Conservation (phyloP, 148 eudicot genomes). For the Silene uniflora region DNA sequence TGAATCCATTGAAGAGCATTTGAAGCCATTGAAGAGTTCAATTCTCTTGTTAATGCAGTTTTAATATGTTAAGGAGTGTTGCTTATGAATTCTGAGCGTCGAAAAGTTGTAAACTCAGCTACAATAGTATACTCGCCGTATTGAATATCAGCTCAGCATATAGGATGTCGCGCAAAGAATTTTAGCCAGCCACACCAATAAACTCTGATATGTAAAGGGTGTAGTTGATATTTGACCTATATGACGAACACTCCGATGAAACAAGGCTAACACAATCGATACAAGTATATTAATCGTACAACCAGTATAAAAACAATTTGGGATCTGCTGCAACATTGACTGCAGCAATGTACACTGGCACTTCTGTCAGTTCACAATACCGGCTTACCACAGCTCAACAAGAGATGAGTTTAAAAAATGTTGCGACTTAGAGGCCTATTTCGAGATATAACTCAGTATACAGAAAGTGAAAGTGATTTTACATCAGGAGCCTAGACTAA, state of each 20-base stretch:
- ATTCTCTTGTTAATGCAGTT: background rate
- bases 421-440: background rate
- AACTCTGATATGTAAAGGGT: background rate
- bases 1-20: background rate
- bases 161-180: background rate
- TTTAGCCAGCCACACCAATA: background rate
- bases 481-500: conserved; percentile 11
- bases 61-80: background rate
- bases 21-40: too few relatives aligned
- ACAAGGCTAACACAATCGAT: background rate
- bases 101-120: background rate
- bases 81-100: background rate
- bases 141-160: too few relatives aligned
- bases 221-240: background rate
- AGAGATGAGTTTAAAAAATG: background rate
- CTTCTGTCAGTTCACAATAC: too few relatives aligned
- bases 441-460: background rate
- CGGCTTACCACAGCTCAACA: background rate
- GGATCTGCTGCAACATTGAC: background rate
- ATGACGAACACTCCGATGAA: background rate
- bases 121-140: too few relatives aligned
- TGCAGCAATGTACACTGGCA: too few relatives aligned
- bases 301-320: background rate
- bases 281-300: background rate
- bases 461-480: background rate